Base-by-base conservation (phyloP, 2,329 filamentous ascomycete species). In the Stemphylium beticola region DNA sequence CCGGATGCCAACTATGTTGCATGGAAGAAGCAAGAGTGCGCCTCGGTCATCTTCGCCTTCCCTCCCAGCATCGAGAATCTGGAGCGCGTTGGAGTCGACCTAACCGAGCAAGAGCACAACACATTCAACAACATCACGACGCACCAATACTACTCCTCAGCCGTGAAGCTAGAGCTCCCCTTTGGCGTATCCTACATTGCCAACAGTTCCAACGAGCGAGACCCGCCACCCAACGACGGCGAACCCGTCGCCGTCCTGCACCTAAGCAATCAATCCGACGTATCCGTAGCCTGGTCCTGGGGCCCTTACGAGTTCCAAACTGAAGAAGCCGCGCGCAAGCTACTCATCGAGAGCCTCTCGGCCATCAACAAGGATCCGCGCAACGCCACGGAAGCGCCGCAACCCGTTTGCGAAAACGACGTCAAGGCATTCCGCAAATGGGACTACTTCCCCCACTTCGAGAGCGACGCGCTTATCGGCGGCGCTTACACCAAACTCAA, bases 401-500 rank as follows among this genome's bases (percentile, higher is more conserved):
- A 60, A 7, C 67, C 65, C 3, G 44, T 74, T 10, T 53, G 26
- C 22, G 40, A 64, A 4, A 44, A 50, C 24, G 66, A 74, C 39
- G 62, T 76, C 42, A 68, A 65, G 34, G 72, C 67, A 1, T 76
- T 76, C 58, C 62, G 58, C 24, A 76, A 76, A 48, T 75, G 73
- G 73, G 73, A 76, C 18, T 76, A 76, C 50, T 75, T 76, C 42
- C 73, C 73, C 9, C 73, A 76, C 45, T 75, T 75, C 33, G 69
- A 66, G 34, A 58, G 57, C 24, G 56, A 67, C 33, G 61, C 68
- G 2, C 57, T 76, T 15, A 53, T 47, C 29, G 55, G 63, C 4
- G 71, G 68, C 4, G 66, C 65, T 1, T 76, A 76, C 41, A 58
- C 42, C 2, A 71, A 69, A 49, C 59, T 72, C n/a, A 72, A 74